Conservation (phyloP, 2,329 filamentous ascomycete species). For the Fusarium keratoplasticum region DNA sequence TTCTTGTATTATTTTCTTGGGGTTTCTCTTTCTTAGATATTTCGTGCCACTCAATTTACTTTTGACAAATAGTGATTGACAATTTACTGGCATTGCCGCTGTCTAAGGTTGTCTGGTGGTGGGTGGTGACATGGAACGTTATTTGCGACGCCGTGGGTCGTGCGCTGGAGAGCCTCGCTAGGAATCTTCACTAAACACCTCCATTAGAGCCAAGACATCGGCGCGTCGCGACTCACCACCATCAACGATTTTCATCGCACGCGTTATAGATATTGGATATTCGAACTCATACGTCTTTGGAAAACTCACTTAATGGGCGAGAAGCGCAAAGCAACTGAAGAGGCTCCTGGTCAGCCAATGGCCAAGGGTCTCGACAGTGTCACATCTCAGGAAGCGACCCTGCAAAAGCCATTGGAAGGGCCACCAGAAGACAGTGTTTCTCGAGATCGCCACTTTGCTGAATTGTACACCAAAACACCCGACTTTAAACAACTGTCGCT, state of each 20-base stretch:
- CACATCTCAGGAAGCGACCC: neutral
- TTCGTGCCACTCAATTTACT: neutral
- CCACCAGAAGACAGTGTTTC: conserved; percentile 16
- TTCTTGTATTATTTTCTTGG: conserved; percentile 20
- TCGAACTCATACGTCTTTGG: no score
- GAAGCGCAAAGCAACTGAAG: conserved; percentile 38
- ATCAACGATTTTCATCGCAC: neutral
- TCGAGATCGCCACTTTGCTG: conserved; percentile 49
- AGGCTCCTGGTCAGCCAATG: neutral
- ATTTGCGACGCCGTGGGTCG: neutral
- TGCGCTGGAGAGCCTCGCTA: conserved; percentile 1
- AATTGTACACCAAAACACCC: conserved; percentile 55
- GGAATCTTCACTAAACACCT: conserved; percentile 1
- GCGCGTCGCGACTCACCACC: conserved; percentile 3
- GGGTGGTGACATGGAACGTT: neutral
- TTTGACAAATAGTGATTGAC: neutral
- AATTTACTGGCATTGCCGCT: neutral
- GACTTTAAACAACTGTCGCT: conserved; percentile 58
- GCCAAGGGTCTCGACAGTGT: neutral
- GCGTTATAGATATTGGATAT: neutral
- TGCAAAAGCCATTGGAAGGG: neutral
- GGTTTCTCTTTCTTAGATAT: neutral
- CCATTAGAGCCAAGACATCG: neutral
- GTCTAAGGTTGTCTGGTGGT: neutral
- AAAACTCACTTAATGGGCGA: conserved; percentile 25